Evolutionary conservation across 2,329 filamentous ascomycete genomes (phyloP), one percentile per base, ranked within the genome.

Genomic region (Tetracladium maxilliforme): DNA sequence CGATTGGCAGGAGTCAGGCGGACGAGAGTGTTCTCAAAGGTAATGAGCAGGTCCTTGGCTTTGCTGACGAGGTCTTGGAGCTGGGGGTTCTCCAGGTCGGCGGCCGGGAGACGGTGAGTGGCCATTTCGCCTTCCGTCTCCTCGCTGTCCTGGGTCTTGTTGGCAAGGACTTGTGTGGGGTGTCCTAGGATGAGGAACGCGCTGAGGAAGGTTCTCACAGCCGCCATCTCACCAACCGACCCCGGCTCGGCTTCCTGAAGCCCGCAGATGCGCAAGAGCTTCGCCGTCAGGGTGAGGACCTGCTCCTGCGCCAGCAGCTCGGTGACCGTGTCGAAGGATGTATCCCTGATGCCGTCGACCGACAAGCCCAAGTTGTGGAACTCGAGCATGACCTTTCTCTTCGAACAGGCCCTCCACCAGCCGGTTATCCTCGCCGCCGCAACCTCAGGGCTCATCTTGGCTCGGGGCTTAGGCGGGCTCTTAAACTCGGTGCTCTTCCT

Each of bases 141-240:
- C 43, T 72, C 68, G 44, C 68, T 64, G 30, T 70, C 50, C 34
- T 57, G 54, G 24, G 52, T 59, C 42, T 81, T 80, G 44, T 72
- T 79, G 47, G 68, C 80, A 17, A 90, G 64, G 2, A 87, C 79
- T 37, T 82, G 72, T 2, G 72, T 70, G 2, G 81, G 80, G 44
- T 87, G 81, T 2, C 77, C 79, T 14, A 84, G 55, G 32, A 87
- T 84, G 27, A 90, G 58, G 43, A 78, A 87, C 5, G 81, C 76
- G 42, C 78, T 83, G 28, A 90, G 52, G 39, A 87, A 87, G 1
- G 75, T 83, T 38, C 79, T 63, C 20, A 80, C 69, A 10, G 70
- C 66, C 18, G 75, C 71, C 58, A 78, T 77, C 35, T 80, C 70
- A 22, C 66, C 62, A 29, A 76, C 65, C 2, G 70, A 73, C 10